Percentiles rank a stretch among this genome's conserved stretches.
Conservation (phyloP, 257 asterid species). For the Henckelia pumila region DNA sequence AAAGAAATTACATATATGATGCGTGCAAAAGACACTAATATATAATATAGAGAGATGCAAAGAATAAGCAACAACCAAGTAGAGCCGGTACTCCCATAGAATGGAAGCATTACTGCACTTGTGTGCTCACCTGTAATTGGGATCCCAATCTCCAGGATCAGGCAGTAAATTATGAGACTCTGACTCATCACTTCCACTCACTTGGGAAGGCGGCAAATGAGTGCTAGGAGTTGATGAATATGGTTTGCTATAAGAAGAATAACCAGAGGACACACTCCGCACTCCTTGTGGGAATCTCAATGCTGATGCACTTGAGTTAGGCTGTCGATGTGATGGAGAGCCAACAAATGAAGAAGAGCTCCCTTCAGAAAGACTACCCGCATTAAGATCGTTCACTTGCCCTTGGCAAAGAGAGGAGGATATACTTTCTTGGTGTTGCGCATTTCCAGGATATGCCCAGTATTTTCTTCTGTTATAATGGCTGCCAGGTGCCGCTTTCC, state of each 20-base stretch:
- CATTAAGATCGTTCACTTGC: slow-evolving; percentile 45
- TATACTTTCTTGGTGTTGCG: slow-evolving; percentile 60
- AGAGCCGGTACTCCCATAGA: neutral
- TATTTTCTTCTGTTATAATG: slow-evolving; percentile 77
- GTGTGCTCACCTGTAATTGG: slow-evolving; percentile 79
- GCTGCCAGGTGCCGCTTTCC: slow-evolving; percentile 74
- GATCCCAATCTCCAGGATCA: slow-evolving; percentile 99
- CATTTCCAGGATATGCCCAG: slow-evolving; percentile 61
- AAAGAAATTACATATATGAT: too few species aligned
- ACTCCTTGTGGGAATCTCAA: slow-evolving; percentile 75
- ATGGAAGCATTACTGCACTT: slow-evolving; percentile 19
- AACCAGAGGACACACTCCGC: slow-evolving; percentile 48
- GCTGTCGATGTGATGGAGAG: slow-evolving; percentile 56
- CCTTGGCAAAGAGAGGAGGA: slow-evolving; percentile 66
- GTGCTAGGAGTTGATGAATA: slow-evolving; percentile 34
- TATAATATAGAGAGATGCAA: neutral
- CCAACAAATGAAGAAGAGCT: slow-evolving; percentile 49
- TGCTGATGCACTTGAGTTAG: slow-evolving; percentile 44
- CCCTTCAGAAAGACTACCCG: slow-evolving; percentile 57
- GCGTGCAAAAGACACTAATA: too few species aligned
- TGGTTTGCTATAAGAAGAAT: slow-evolving; percentile 42
- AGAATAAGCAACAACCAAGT: neutral
- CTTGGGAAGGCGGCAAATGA: slow-evolving; percentile 46
- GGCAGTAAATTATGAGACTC: slow-evolving; percentile 77
- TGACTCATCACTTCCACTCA: slow-evolving; percentile 50